These are phyloP conservation scores for Ustulina deusta DNA, from an alignment of 2,329 filamentous ascomycete species.

Conservation along the genomic window DNA sequence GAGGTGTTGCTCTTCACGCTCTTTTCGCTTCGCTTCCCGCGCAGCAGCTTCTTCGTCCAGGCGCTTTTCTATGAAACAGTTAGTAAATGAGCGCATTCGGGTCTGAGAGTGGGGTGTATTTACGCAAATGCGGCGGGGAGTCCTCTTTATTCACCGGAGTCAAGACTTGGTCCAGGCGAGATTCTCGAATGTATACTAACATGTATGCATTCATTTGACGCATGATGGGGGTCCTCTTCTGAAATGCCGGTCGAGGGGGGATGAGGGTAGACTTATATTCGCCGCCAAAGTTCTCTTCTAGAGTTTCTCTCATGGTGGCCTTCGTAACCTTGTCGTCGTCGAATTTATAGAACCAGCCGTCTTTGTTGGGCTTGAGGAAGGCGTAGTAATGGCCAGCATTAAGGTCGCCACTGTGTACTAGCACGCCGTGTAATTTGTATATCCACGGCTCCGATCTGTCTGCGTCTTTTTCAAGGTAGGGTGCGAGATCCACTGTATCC, in stretches of 20 bases:
- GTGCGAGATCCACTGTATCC: conserved; percentile 83
- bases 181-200: conserved; percentile 96
- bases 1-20: conserved; percentile 92
- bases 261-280: conserved; percentile 73
- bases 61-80: conserved; percentile 66
- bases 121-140: conserved; percentile 84
- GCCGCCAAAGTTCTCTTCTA: conserved; percentile 97
- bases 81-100: conserved; percentile 22
- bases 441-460: conserved; percentile 90
- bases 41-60: conserved; percentile 85
- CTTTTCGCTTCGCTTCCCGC: conserved; percentile 82
- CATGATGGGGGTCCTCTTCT: conserved; percentile 70
- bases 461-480: conserved; percentile 86
- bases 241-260: conserved; percentile 59
- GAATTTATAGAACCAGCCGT: conserved; percentile 95
- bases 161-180: conserved; percentile 84
- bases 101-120: conserved; percentile 52
- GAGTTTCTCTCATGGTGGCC: conserved; percentile 87
- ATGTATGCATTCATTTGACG: conserved; percentile 92
- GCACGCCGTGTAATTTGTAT: conserved; percentile 93
- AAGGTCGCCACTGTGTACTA: conserved; percentile 95
- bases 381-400: conserved; percentile 99
- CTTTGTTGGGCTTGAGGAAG: conserved; percentile 92
- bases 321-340: conserved; percentile 98
- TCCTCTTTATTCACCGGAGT: conserved; percentile 80